Evolutionary conservation across 805 yeast genomes (phyloP).

Genomic region (Limtongia smithiae): DNA sequence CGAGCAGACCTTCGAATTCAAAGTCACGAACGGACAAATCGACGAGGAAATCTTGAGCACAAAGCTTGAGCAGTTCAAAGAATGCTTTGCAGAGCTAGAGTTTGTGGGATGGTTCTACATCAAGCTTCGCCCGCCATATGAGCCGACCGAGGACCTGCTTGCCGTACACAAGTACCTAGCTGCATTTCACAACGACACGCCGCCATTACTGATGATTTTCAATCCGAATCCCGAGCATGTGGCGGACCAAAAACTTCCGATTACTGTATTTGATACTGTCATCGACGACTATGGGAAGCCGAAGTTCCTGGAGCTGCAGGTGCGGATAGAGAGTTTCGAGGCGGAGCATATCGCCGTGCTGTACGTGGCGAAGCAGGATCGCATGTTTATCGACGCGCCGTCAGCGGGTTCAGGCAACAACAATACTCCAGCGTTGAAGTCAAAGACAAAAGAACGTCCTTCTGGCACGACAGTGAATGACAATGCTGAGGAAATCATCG

Average conservation of each 20-base stretch:
- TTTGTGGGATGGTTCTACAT: conserved; percentile 38
- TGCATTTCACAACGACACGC: conserved; percentile 24
- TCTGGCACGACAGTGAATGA: background rate
- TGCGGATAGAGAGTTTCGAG: conserved; percentile 22
- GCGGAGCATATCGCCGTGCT: conserved; percentile 28
- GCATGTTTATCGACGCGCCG: background rate
- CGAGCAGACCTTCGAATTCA: conserved; percentile 37
- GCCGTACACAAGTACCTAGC: conserved; percentile 20
- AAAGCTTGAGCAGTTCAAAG: conserved; percentile 33
- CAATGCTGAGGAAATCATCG: conserved; percentile 17
- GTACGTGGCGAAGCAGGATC: conserved; percentile 25
- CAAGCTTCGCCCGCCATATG: conserved; percentile 25
- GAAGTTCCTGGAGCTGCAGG: conserved; percentile 18
- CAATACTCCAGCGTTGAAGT: background rate
- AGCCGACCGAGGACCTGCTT: conserved; percentile 23
- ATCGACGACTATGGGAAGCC: conserved; percentile 16
- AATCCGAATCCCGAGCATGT: conserved; percentile 5
- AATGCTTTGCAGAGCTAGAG: conserved; percentile 35
- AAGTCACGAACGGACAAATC: conserved; percentile 20
- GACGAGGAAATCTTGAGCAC: conserved; percentile 31
- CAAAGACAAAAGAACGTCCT: background rate
- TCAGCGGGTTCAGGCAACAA: background rate
- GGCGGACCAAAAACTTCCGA: conserved; percentile 16
- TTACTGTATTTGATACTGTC: conserved; percentile 22
- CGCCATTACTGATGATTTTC: conserved; percentile 21